These are phyloP conservation scores for Mycocentrospora acerina DNA, from an alignment of 2,329 filamentous ascomycete genomes.

Conservation along the genomic window DNA sequence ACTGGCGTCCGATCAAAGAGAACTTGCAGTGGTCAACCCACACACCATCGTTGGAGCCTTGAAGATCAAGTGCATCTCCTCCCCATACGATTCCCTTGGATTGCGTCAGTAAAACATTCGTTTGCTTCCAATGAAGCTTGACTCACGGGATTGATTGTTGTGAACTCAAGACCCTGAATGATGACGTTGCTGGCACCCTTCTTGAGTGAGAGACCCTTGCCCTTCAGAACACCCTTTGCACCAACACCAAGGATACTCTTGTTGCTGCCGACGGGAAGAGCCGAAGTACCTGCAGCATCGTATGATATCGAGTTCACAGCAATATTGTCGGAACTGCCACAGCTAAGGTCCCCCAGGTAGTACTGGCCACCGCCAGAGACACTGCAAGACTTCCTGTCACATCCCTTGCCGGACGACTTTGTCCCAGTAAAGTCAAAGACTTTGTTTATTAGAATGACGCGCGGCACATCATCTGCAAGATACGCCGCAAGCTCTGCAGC, in stretches of 20 bases:
- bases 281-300: slow-evolving; percentile 32
- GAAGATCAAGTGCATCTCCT: slow-evolving; percentile 42
- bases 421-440: slow-evolving; percentile 30
- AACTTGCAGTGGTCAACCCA: slow-evolving; percentile 46
- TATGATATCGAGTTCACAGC: slow-evolving; percentile 34
- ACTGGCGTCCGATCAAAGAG: slow-evolving; percentile 50
- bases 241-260: slow-evolving; percentile 47
- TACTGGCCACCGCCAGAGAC: slow-evolving; percentile 17
- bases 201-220: slow-evolving; percentile 44
- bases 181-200: slow-evolving; percentile 39
- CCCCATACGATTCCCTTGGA: slow-evolving; percentile 45
- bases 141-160: slow-evolving; percentile 41
- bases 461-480: slow-evolving; percentile 20
- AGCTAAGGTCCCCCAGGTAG: slow-evolving; percentile 25
- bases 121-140: too few relatives aligned
- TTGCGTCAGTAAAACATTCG: too few relatives aligned
- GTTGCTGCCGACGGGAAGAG: slow-evolving; percentile 42
- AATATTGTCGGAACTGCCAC: slow-evolving; percentile 15
- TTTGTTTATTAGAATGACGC: slow-evolving; percentile 24
- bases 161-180: slow-evolving; percentile 46
- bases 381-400: slow-evolving; percentile 20
- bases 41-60: slow-evolving; percentile 35
- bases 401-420: slow-evolving; percentile 19
- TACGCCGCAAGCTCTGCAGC: slow-evolving; percentile 23
- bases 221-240: slow-evolving; percentile 43